Base-by-base conservation (phyloP, 257 asterid genomes). In the Rubia yunnanensis region DNA sequence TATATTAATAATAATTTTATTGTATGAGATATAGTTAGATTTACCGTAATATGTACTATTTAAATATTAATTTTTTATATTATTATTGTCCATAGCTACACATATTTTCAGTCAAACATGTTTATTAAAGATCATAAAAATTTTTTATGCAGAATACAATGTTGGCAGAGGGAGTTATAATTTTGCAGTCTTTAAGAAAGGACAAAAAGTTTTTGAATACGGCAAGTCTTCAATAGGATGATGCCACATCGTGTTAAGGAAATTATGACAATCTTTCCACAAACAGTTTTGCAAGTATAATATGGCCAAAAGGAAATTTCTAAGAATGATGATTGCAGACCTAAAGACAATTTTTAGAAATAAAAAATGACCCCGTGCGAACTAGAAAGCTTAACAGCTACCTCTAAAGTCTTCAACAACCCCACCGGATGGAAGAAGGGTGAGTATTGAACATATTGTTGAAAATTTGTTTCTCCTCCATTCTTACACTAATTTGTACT, bases 381-480 rank as follows among this genome's bases (percentile, higher is more conserved):
- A 49, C 35, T 27, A 11, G 34, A 68, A 28, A 48, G 27, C 13
- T 57, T 38, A 15, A n/a, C 31, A 18, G 39, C 31, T 14, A 5
- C 27, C 57, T 30, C 59, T 32, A 48, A 64, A 64, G 69, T 64
- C 69, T 20, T 48, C 73, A 69, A 60, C 73, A 8, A 69, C 50
- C 35, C 2, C 68, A 39, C 1, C 27, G 39, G 39, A 50, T 7
- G 15, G 35, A 39, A n/a, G 46, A 34, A 52, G n/a, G n/a, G n/a
- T n/a, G n/a, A n/a, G n/a, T n/a, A n/a, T 10, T 32, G 48, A 60
- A 32, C 64, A 60, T 30, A 31, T 32, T 41, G 44, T 26, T 26
- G 30, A n/a, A 56, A 56, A 56, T 11, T 14, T 52, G 28, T 20
- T 20, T 52, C n/a, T n/a, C n/a, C n/a, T n/a, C n/a, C n/a, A n/a